Evolutionary conservation across 306 rosid genomes (phyloP).

Genomic region (cucumber (Cucumis sativus)): DNA sequence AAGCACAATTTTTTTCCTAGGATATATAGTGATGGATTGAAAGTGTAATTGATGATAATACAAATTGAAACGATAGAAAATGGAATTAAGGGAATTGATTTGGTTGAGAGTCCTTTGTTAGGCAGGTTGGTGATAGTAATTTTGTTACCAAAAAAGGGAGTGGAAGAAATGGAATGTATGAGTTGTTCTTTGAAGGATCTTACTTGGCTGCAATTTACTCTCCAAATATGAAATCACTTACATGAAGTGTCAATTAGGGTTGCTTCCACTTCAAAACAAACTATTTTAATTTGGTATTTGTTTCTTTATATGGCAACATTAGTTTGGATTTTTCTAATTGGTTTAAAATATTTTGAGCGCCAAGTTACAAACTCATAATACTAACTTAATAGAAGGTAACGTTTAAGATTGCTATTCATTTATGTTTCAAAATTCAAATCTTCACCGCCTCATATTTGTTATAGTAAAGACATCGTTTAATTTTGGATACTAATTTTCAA

Average conservation of each 20-base stretch:
- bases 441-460: too few relatives aligned
- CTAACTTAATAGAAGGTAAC: too few relatives aligned
- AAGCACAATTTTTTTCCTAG: background rate
- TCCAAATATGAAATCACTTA: background rate
- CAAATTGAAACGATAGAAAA: background rate
- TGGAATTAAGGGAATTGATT: background rate
- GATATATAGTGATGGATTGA: background rate
- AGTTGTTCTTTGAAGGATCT: constrained; percentile 1
- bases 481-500: too few relatives aligned
- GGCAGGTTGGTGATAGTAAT: constrained; percentile 7
- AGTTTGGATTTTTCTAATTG: background rate
- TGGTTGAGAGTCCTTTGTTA: background rate
- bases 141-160: background rate
- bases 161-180: constrained; percentile 5
- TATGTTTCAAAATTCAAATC: too few relatives aligned
- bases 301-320: background rate
- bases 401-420: too few relatives aligned
- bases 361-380: too few relatives aligned
- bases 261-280: background rate
- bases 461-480: too few relatives aligned
- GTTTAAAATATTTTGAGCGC: too few relatives aligned
- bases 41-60: background rate
- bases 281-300: background rate
- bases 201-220: background rate
- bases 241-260: background rate